These are phyloP conservation scores for Cryphonectria nitschkei DNA, from an alignment of 2,329 filamentous ascomycete genomes.

Conservation along the genomic window DNA sequence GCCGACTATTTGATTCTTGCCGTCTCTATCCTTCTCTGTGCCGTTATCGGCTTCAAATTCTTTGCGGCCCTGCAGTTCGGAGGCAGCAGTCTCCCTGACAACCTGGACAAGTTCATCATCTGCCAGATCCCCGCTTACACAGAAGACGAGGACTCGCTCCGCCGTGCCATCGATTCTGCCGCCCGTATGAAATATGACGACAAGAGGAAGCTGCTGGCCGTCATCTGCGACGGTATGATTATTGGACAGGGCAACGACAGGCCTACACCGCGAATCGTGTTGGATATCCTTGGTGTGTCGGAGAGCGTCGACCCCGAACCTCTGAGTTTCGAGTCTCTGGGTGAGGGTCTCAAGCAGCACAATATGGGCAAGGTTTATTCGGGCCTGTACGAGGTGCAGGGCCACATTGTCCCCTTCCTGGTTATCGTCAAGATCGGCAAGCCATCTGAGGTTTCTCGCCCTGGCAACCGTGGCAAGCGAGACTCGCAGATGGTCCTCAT, in stretches of 20 bases:
- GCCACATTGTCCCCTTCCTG: constrained; percentile 96
- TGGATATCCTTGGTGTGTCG: constrained; percentile 94
- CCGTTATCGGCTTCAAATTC: constrained; percentile 93
- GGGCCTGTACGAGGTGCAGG: constrained; percentile 94
- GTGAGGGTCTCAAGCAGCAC: constrained; percentile 95
- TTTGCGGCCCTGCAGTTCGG: constrained; percentile 94
- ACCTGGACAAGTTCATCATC: constrained; percentile 97
- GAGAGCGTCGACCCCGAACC: constrained; percentile 94
- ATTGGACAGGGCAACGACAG: constrained; percentile 97
- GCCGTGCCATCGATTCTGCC: constrained; percentile 94
- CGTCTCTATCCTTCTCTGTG: constrained; percentile 78
- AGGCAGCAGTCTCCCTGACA: constrained; percentile 87
- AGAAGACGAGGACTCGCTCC: constrained; percentile 95
- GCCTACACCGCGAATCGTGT: constrained; percentile 90
- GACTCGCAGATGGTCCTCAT: constrained; percentile 98
- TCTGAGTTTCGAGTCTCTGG: constrained; percentile 93
- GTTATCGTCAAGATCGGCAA: constrained; percentile 98
- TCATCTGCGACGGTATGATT: constrained; percentile 99
- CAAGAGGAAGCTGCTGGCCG: constrained; percentile 91
- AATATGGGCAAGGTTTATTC: constrained; percentile 99
- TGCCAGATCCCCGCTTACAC: constrained; percentile 98
- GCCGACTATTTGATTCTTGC: constrained; percentile 87
- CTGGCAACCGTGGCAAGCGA: constrained; percentile 98
- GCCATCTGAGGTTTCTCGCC: constrained; percentile 90
- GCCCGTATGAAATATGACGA: constrained; percentile 97